Base-by-base conservation (phyloP, 257 asterid genomes). In the Solanum gandarillasii region DNA sequence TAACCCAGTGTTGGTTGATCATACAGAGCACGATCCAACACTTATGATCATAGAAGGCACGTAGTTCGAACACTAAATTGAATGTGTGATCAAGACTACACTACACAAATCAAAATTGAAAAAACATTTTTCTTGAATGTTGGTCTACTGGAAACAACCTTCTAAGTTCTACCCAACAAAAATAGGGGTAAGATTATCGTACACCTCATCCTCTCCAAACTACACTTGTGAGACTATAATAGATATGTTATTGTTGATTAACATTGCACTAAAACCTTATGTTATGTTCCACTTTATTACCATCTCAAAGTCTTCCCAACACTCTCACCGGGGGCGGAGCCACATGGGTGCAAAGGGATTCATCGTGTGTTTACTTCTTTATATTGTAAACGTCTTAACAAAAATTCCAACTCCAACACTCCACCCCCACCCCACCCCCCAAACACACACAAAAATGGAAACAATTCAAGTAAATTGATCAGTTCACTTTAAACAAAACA, bases 361-460 rank as follows among this genome's bases (percentile, higher is more conserved):
- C 34, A 32, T 32, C 38, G 38, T 35, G 8, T 18, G 4, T 52
- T 16, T 52, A 16, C 48, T 41, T 41, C 13, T 41, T 41, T 1
- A 41, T 41, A 41, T 3, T 55, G 3, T 55, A 1, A 55, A 20
- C 9, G 10, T 20, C 2, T 55, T 7, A 1, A 7, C 1, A 0
- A 25, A 29, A 70, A 70, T 27, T 25, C 5, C 0, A 0, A 1
- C 32, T 10, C 18, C 7, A 0, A 35, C 83, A 5, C 31, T 3
- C 31, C 16, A 55, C 18, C n/a, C 65, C n/a, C 65, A 18, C n/a
- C 62, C 55, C 52, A 12, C 20, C 55, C 58, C 21, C 34, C 3
- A 38, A 12, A 72, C 27, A 73, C 4, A 32, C 12, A 21, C 7
- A 10, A 5, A 75, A 75, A 6, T 6, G 1, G 31, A 23, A 43